Evolutionary conservation across 805 yeast species (phyloP).

Genomic region (Lipomyces lipofer): DNA sequence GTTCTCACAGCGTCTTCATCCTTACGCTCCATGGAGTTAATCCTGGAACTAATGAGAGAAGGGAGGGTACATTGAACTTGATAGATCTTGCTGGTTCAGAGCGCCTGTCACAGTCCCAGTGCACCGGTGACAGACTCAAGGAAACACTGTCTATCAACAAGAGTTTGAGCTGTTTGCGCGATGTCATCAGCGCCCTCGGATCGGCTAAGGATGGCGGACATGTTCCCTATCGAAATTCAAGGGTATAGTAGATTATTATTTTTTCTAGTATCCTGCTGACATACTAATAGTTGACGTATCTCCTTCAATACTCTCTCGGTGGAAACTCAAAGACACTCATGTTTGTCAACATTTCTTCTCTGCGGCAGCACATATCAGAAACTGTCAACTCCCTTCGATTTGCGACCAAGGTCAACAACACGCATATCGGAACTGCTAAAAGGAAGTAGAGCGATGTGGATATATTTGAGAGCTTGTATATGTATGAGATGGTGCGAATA

Average conservation of each 20-base stretch:
- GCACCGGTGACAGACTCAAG: constrained; percentile 71
- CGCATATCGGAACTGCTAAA: constrained; percentile 35
- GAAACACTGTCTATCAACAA: constrained; percentile 90
- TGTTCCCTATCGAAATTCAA: constrained; percentile 69
- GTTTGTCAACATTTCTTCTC: constrained; percentile 87
- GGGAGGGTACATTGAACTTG: constrained; percentile 68
- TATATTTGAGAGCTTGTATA: no score
- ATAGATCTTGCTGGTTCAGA: constrained; percentile 96
- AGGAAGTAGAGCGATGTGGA: neutral
- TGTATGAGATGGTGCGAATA: no score
- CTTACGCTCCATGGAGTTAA: constrained; percentile 61
- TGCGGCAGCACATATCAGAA: constrained; percentile 62
- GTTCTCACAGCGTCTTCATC: constrained; percentile 85
- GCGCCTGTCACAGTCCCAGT: constrained; percentile 71
- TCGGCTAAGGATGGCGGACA: constrained; percentile 45
- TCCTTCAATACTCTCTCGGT: constrained; percentile 77
- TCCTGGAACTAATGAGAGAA: constrained; percentile 47
- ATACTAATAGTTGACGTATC: constrained; percentile 63
- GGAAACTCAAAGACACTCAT: constrained; percentile 88
- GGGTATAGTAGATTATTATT: constrained; percentile 32
- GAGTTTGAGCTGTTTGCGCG: constrained; percentile 84
- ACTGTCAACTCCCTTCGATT: constrained; percentile 83
- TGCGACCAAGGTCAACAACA: constrained; percentile 58
- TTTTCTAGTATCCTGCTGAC: no score
- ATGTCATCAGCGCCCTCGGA: constrained; percentile 76